These are phyloP conservation scores for Pseudogymnoascus verrucosus DNA, from an alignment of 2,329 filamentous ascomycete genomes.

Conservation along the genomic window DNA sequence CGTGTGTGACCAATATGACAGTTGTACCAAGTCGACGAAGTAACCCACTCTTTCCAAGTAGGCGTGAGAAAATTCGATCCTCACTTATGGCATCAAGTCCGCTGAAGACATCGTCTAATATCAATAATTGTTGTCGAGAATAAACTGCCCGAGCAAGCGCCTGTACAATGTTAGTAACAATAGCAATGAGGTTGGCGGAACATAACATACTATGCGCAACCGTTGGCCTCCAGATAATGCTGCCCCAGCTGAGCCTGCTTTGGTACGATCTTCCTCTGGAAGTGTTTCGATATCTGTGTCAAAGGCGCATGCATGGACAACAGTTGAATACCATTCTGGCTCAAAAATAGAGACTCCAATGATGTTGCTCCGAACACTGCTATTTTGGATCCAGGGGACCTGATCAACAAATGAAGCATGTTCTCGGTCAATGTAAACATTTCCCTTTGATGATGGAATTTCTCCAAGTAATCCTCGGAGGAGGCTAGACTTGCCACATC, in stretches of 20 bases:
- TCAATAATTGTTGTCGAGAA: slow-evolving; percentile 14
- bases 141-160: slow-evolving; percentile 22
- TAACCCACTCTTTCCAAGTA: slow-evolving; percentile 15
- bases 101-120: slow-evolving; percentile 23
- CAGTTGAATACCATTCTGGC: slow-evolving; percentile 18
- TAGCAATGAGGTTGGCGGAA: background rate
- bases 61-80: slow-evolving; percentile 12
- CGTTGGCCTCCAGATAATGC: slow-evolving; percentile 37
- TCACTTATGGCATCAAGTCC: slow-evolving; percentile 20
- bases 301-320: slow-evolving; percentile 30
- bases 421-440: slow-evolving; percentile 11
- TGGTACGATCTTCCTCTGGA: slow-evolving; percentile 28
- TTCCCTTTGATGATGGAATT: slow-evolving; percentile 14
- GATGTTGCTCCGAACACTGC: slow-evolving; percentile 23
- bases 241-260: slow-evolving; percentile 32
- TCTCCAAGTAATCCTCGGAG: slow-evolving; percentile 21
- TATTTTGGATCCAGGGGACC: slow-evolving; percentile 18
- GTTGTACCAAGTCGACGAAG: slow-evolving; percentile 25
- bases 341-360: slow-evolving; percentile 18
- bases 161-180: slow-evolving; percentile 20
- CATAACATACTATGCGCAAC: slow-evolving; percentile 29
- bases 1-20: slow-evolving; percentile 29
- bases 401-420: slow-evolving; percentile 17
- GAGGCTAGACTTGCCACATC: slow-evolving; percentile 24
- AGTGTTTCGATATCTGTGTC: slow-evolving; percentile 29